phyloP scores from a whole-genome alignment of 2,329 filamentous ascomycete species.

The Periconia macrospinosa region DNA sequence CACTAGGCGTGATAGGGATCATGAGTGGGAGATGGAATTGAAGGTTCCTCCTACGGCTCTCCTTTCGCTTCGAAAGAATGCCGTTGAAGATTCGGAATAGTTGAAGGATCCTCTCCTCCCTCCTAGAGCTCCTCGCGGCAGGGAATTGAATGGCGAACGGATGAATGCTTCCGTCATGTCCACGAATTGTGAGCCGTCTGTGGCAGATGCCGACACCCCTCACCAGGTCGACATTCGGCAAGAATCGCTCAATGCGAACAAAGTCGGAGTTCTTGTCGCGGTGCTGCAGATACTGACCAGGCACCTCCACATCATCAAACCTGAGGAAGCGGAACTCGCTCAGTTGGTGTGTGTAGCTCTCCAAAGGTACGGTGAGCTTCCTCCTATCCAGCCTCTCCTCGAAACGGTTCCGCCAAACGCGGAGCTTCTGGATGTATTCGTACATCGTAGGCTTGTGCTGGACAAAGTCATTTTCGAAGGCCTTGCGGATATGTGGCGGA shows the following conservation, averaged over 20 bases:
- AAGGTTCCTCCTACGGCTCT: slow-evolving; percentile 87
- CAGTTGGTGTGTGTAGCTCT: slow-evolving; percentile 84
- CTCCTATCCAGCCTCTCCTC: slow-evolving; percentile 95
- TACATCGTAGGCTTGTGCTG: slow-evolving; percentile 94
- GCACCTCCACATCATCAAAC: slow-evolving; percentile 97
- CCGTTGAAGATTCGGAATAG: slow-evolving; percentile 98
- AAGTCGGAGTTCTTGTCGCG: slow-evolving; percentile 99
- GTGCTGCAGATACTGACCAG: slow-evolving; percentile 94
- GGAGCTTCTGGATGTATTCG: slow-evolving; percentile 96
- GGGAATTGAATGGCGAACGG: slow-evolving; percentile 96
- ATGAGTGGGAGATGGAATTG: slow-evolving; percentile 96
- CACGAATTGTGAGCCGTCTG: slow-evolving; percentile 90
- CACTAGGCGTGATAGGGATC: slow-evolving; percentile 91
- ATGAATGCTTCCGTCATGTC: slow-evolving; percentile 96
- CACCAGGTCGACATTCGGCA: slow-evolving; percentile 91
- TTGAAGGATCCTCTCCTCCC: slow-evolving; percentile 93
- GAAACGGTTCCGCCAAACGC: slow-evolving; percentile 95
- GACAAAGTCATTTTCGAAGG: slow-evolving; percentile 98
- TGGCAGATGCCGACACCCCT: slow-evolving; percentile 90
- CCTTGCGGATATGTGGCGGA: slow-evolving; percentile 90
- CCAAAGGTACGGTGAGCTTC: slow-evolving; percentile 71
- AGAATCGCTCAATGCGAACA: slow-evolving; percentile 92
- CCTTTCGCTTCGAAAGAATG: slow-evolving; percentile 87
- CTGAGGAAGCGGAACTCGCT: slow-evolving; percentile 98
- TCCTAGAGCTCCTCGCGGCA: slow-evolving; percentile 84